phyloP scores from a whole-genome alignment of 768 basidiomycete species.

The Leccinum arenicola region DNA sequence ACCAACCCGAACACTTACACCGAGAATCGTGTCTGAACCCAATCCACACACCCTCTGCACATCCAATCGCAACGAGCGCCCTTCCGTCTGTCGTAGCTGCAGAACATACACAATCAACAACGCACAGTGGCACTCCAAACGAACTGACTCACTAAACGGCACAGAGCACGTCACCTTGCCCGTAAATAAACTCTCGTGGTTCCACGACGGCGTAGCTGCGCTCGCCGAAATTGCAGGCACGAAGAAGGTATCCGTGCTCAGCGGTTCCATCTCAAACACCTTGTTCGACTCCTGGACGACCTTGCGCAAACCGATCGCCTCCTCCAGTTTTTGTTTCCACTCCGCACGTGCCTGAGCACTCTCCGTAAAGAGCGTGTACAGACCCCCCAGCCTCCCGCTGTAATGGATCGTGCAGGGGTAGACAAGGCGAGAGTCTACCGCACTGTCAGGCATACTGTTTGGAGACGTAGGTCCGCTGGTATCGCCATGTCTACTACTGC shows the following conservation, averaged over 20 bases:
- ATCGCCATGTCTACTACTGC: conserved; percentile 30
- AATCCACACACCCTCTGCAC: conserved; percentile 95
- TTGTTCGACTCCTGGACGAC: conserved; percentile 92
- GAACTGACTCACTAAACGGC: conserved; percentile 67
- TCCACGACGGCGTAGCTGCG: conserved; percentile 49
- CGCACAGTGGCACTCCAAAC: neutral
- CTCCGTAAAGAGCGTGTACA: conserved; percentile 87
- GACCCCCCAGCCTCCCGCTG: conserved; percentile 82
- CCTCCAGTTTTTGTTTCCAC: conserved; percentile 88
- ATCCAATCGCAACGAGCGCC: conserved; percentile 88
- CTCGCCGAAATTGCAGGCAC: conserved; percentile 62
- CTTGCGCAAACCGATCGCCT: conserved; percentile 80
- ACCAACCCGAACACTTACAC: conserved; percentile 43
- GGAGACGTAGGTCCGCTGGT: conserved; percentile 24
- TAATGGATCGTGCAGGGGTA: conserved; percentile 90
- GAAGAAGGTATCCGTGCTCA: conserved; percentile 86
- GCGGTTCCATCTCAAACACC: conserved; percentile 89
- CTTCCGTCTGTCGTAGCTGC: conserved; percentile 81
- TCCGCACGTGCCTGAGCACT: conserved; percentile 68
- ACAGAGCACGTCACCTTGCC: conserved; percentile 94
- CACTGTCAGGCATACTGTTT: conserved; percentile 35
- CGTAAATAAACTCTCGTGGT: conserved; percentile 67
- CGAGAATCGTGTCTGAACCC: conserved; percentile 85
- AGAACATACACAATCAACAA: conserved; percentile 11
- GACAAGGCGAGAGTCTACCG: conserved; percentile 68